Evolutionary conservation across 495 filamentous ascomycete genomes (phyloP).

Genomic region (Terfezia claveryi): DNA sequence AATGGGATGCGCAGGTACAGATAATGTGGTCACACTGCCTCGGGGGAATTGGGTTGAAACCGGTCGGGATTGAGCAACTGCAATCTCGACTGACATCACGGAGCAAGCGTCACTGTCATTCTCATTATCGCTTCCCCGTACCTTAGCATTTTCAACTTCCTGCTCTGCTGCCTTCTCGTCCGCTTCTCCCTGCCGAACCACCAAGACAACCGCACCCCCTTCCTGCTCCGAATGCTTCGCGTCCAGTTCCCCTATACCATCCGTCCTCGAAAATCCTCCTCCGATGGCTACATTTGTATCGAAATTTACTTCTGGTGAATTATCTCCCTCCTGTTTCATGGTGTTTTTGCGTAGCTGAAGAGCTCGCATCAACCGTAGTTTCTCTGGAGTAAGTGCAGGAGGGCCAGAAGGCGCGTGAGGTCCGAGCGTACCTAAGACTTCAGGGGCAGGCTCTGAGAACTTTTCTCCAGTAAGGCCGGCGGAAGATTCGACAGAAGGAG

Average conservation of each 20-base stretch:
- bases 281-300: background rate
- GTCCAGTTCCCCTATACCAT: background rate
- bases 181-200: too few species aligned
- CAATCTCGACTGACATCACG: background rate
- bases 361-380: constrained; percentile 79
- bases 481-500: constrained; percentile 27
- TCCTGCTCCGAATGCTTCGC: background rate
- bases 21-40: too few species aligned
- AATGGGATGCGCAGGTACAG: too few species aligned
- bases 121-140: background rate
- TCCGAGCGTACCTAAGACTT: background rate
- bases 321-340: constrained; percentile 12
- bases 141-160: background rate
- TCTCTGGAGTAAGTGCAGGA: constrained; percentile 61
- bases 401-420: constrained; percentile 23
- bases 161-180: background rate
- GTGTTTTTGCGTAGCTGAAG: constrained; percentile 66
- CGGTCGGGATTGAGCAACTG: background rate
- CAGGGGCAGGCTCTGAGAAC: background rate
- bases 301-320: background rate
- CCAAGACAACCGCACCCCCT: background rate
- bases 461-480: constrained; percentile 24
- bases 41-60: background rate
- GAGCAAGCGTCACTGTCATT: background rate
- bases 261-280: background rate